phyloP scores from a whole-genome alignment of 78 protist genomes.

The Anaeramoeba ignava region DNA sequence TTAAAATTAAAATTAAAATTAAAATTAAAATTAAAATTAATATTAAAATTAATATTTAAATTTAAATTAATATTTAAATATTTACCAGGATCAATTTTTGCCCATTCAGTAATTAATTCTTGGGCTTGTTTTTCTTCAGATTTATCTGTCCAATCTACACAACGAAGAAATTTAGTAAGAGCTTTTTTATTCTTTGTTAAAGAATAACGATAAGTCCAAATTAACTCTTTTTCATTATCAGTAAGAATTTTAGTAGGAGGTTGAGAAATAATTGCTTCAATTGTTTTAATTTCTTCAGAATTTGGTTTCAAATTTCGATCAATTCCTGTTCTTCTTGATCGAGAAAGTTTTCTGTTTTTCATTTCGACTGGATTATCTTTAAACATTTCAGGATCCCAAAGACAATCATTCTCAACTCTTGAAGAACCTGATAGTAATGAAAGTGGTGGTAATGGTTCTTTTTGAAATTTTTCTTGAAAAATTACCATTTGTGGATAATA shows the following conservation, averaged over 20 bases:
- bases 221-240: conserved; percentile 25
- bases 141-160: conserved; percentile 75
- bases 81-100: background rate
- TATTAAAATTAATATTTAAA: too few species aligned
- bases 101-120: background rate
- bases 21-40: too few species aligned
- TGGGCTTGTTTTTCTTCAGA: conserved; percentile 47
- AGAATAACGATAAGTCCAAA: conserved; percentile 57
- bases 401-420: background rate
- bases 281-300: background rate
- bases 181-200: conserved; percentile 58
- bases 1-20: too few species aligned
- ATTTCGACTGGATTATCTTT: conserved; percentile 14
- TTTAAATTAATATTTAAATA: too few species aligned
- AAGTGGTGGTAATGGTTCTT: background rate
- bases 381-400: background rate
- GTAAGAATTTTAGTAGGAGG: background rate
- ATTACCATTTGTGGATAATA: background rate
- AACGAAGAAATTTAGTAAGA: conserved; percentile 60
- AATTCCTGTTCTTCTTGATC: conserved; percentile 15
- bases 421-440: background rate
- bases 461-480: background rate
- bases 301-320: conserved; percentile 34
- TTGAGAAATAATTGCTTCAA: background rate
- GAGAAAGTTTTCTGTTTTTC: conserved; percentile 25